Evolutionary conservation across 148 eudicot genomes (phyloP).

Genomic region (Agrostemma githago): DNA sequence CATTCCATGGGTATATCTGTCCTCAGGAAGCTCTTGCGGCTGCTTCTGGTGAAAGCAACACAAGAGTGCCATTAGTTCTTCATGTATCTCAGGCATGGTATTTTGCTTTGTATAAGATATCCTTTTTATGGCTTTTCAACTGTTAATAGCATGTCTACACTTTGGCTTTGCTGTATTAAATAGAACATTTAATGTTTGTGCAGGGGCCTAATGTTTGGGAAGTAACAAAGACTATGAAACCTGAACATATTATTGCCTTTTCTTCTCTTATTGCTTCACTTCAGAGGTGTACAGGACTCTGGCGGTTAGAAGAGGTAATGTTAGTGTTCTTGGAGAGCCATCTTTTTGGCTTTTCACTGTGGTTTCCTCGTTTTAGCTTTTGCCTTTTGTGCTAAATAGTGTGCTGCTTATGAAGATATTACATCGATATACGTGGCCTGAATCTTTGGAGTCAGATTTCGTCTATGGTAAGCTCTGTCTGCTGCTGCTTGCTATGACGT

Average conservation of each 20-base stretch:
- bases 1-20: constrained; percentile 56
- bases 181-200: constrained; percentile 21
- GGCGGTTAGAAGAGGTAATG: constrained; percentile 90
- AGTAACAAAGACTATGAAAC: constrained; percentile 36
- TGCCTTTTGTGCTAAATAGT: neutral
- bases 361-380: constrained; percentile 1
- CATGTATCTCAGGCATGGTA: constrained; percentile 57
- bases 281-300: constrained; percentile 72
- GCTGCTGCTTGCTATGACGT: neutral
- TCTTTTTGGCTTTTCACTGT: neutral
- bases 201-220: constrained; percentile 66
- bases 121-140: neutral
- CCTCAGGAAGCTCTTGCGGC: constrained; percentile 71
- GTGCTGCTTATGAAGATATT: constrained; percentile 45
- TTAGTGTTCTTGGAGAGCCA: neutral
- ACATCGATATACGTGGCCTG: constrained; percentile 80
- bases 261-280: constrained; percentile 75
- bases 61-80: constrained; percentile 57
- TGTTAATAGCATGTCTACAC: constrained; percentile 9
- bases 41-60: constrained; percentile 69
- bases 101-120: constrained; percentile 12
- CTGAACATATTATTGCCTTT: constrained; percentile 53
- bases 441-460: constrained; percentile 76
- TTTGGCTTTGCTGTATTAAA: constrained; percentile 9
- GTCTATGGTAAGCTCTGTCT: constrained; percentile 47